Percentiles rank a stretch among this genome's conserved stretches.
Conservation (phyloP, 1,139 yeast species). For the Yamadazyma diddensiae region DNA sequence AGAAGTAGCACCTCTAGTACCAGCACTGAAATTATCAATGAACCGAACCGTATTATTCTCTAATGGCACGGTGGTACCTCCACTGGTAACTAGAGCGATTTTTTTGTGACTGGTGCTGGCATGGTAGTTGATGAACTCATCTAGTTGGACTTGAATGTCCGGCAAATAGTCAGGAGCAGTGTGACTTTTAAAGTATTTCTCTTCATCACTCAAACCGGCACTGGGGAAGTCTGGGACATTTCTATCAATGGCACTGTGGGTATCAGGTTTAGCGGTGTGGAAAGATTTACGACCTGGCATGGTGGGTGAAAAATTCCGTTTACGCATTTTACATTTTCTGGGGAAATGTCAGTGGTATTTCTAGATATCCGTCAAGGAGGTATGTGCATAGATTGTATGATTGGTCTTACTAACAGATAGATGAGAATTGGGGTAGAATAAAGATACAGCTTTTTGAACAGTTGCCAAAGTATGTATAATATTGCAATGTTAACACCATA, state of each 20-base stretch:
- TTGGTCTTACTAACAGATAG: constrained; percentile 16
- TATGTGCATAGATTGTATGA: too few species aligned
- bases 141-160: constrained; percentile 54
- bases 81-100: constrained; percentile 84
- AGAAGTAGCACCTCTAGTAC: constrained; percentile 95
- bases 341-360: constrained; percentile 29
- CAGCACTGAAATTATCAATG: constrained; percentile 95
- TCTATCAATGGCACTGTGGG: constrained; percentile 76
- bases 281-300: constrained; percentile 21
- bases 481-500: neutral
- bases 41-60: constrained; percentile 96
- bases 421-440: constrained; percentile 30
- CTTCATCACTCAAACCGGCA: constrained; percentile 73
- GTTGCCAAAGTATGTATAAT: constrained; percentile 36
- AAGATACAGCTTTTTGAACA: constrained; percentile 42
- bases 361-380: constrained; percentile 26
- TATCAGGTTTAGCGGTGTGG: constrained; percentile 69
- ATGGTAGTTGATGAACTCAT: constrained; percentile 56
- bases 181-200: constrained; percentile 67
- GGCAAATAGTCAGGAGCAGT: constrained; percentile 72
- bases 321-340: constrained; percentile 3
- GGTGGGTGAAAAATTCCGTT: neutral
- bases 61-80: constrained; percentile 98
- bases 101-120: constrained; percentile 36
- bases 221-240: constrained; percentile 73